phyloP scores from a whole-genome alignment of 306 rosid species.

The Vachellia pachyceras region DNA sequence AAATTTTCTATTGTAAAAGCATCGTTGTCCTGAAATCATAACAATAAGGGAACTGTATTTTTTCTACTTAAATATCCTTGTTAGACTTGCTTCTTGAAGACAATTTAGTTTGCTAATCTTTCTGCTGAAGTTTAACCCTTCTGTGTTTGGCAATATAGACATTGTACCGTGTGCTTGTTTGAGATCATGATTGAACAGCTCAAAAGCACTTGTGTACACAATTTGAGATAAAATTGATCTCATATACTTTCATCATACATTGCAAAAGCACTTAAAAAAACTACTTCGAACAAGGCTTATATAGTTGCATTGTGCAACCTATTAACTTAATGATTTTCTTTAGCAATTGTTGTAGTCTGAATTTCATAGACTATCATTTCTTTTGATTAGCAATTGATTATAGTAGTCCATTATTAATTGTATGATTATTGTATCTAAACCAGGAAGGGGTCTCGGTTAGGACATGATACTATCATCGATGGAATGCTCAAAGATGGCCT shows the following conservation, averaged over 20 bases:
- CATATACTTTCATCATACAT: too few species aligned
- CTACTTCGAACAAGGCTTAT: not conserved
- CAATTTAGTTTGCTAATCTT: not conserved
- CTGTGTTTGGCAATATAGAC: not conserved
- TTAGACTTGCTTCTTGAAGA: not conserved
- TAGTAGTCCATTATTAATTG: not conserved
- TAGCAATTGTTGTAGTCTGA: not conserved
- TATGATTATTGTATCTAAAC: slow-evolving; percentile 25
- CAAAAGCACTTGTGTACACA: too few species aligned
- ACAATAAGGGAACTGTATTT: slow-evolving; percentile 8
- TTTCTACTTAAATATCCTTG: not conserved
- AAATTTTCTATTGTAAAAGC: not conserved
- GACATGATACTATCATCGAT: slow-evolving; percentile 83
- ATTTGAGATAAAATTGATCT: too few species aligned
- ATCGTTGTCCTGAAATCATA: not conserved
- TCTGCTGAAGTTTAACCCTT: not conserved
- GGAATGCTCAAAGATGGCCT: slow-evolving; percentile 98
- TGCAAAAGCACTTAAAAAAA: too few species aligned
- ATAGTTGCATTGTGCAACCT: slow-evolving; percentile 12
- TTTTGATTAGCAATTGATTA: not conserved
- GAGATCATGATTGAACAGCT: too few species aligned
- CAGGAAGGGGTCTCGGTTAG: slow-evolving; percentile 93
- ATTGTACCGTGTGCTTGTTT: too few species aligned
- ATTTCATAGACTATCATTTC: slow-evolving; percentile 2
- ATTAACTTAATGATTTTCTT: not conserved